Conservation (phyloP, 1,284 basidiomycete species). For the Dichomitus squalens region DNA sequence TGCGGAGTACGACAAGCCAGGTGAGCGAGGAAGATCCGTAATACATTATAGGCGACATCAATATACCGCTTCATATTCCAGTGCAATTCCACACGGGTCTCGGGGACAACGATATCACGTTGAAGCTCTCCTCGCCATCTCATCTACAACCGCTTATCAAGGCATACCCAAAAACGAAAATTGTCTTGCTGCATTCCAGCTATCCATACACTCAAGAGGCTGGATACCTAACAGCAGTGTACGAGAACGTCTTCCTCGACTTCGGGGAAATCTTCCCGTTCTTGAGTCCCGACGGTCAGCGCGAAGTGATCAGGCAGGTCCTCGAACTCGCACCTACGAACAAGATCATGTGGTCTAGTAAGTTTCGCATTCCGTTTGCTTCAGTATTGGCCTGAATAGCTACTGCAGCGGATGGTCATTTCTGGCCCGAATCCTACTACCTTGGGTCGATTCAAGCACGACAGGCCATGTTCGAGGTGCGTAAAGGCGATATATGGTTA, state of each 20-base stretch:
- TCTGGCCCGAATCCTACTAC: constrained; percentile 78
- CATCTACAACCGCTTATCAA: constrained; percentile 69
- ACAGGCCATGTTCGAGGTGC: constrained; percentile 58
- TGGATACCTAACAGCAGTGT: constrained; percentile 70
- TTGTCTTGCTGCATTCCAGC: constrained; percentile 72
- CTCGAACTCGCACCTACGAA: constrained; percentile 73
- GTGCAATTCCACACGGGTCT: constrained; percentile 84
- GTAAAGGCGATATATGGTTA: constrained; percentile 1
- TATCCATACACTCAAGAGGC: constrained; percentile 78
- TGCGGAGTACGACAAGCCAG: constrained; percentile 54
- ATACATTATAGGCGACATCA: background rate
- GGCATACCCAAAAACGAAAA: constrained; percentile 55
- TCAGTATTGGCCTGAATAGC: background rate
- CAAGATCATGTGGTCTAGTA: constrained; percentile 80
- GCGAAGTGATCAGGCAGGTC: constrained; percentile 57
- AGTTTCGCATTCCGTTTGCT: constrained; percentile 26
- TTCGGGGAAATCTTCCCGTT: constrained; percentile 80
- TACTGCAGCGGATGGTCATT: constrained; percentile 67
- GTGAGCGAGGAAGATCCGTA: constrained; percentile 38
- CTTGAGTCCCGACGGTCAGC: constrained; percentile 64
- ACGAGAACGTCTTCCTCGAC: constrained; percentile 74
- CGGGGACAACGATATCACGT: constrained; percentile 71
- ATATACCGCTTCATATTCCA: constrained; percentile 27
- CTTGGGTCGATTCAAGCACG: constrained; percentile 66
- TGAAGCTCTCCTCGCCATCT: constrained; percentile 61